Conservation (phyloP, 495 filamentous ascomycete species). For the Neurospora africana region DNA sequence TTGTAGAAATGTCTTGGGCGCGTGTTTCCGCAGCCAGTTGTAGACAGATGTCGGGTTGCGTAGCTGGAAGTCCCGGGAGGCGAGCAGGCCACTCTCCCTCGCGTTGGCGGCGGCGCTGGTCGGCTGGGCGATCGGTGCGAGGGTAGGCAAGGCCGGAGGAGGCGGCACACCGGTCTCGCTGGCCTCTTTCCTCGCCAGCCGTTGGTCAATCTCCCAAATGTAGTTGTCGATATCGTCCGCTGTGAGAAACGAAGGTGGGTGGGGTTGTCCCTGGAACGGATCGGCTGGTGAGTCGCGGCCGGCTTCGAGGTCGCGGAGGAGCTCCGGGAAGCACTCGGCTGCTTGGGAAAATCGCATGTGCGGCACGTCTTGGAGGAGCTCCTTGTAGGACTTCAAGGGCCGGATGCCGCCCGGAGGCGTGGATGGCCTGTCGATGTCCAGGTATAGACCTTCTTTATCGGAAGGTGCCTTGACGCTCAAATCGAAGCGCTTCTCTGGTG, state of each 20-base stretch:
- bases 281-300: slow-evolving; percentile 24
- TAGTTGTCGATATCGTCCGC: slow-evolving; percentile 75
- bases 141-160: slow-evolving; percentile 17
- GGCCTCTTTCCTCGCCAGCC: slow-evolving; percentile 39
- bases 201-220: slow-evolving; percentile 57
- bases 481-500: slow-evolving; percentile 59
- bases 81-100: neutral
- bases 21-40: slow-evolving; percentile 79
- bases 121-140: slow-evolving; percentile 29
- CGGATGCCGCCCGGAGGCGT: slow-evolving; percentile 16
- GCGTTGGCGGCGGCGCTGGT: slow-evolving; percentile 19
- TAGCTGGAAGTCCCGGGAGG: slow-evolving; percentile 45
- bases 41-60: slow-evolving; percentile 78
- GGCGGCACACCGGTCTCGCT: slow-evolving; percentile 5
- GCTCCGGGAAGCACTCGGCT: slow-evolving; percentile 26
- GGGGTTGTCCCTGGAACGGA: slow-evolving; percentile 23
- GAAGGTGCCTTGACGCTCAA: slow-evolving; percentile 52
- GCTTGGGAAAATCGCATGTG: slow-evolving; percentile 29
- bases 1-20: slow-evolving; percentile 74
- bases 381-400: slow-evolving; percentile 26
- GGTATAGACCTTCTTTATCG: slow-evolving; percentile 18
- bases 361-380: slow-evolving; percentile 31
- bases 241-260: slow-evolving; percentile 51
- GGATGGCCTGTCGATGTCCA: slow-evolving; percentile 21
- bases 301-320: slow-evolving; percentile 32